phyloP scores from a whole-genome alignment of 345 rosid species.

The Angophora floribunda region DNA sequence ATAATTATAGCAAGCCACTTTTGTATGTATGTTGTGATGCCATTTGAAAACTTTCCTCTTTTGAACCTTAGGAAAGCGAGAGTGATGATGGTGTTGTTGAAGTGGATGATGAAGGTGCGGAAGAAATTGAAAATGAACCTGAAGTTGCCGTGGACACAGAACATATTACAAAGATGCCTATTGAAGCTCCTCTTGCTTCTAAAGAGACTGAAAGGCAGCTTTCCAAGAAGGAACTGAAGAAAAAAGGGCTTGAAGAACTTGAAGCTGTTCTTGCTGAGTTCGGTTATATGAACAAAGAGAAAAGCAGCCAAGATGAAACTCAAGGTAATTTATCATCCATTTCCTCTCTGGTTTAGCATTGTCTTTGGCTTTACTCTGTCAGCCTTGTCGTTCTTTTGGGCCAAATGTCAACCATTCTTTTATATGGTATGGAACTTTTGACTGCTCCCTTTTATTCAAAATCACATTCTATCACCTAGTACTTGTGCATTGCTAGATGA shows the following conservation, averaged over 20 bases:
- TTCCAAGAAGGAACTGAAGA: slow-evolving; percentile 53
- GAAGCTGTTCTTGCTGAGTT: slow-evolving; percentile 54
- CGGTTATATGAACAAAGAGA: slow-evolving; percentile 17
- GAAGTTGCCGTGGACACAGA: slow-evolving; percentile 10
- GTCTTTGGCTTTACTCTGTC: not conserved
- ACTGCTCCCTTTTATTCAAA: not conserved
- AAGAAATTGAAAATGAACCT: slow-evolving; percentile 35
- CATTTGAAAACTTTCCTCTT: not conserved
- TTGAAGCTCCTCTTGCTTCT: slow-evolving; percentile 8
- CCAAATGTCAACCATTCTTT: not conserved
- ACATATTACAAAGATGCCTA: slow-evolving; percentile 12
- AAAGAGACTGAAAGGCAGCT: slow-evolving; percentile 48
- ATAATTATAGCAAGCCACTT: not conserved
- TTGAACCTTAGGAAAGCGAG: slow-evolving; percentile 30
- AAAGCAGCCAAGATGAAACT: slow-evolving; percentile 19
- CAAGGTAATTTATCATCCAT: slow-evolving; percentile 10
- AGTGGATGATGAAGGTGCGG: slow-evolving; percentile 40
- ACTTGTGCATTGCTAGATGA: not conserved
- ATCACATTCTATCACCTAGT: not conserved
- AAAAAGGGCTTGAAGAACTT: slow-evolving; percentile 55
- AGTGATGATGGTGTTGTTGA: slow-evolving; percentile 40
- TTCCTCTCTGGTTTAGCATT: not conserved
- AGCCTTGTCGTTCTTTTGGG: not conserved
- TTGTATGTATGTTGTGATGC: not conserved
- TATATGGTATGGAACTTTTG: not conserved